Conservation (phyloP, 345 rosid species). For the Salix viminalis region DNA sequence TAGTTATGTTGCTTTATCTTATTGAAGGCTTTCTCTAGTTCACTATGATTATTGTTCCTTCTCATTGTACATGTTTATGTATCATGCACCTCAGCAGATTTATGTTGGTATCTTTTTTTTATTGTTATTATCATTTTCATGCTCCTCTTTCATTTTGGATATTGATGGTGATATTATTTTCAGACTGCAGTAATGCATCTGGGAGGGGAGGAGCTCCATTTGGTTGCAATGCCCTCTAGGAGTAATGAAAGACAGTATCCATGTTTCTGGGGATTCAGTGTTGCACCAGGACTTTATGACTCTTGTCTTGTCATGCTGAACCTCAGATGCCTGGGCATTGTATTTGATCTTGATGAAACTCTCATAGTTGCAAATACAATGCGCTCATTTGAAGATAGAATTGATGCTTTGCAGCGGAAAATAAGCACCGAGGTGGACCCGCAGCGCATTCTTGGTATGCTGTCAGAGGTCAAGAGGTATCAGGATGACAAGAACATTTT, state of each 20-base stretch:
- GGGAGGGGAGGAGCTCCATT: constrained; percentile 83
- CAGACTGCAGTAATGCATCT: constrained; percentile 87
- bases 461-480: constrained; percentile 78
- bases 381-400: constrained; percentile 93
- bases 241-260: constrained; percentile 46
- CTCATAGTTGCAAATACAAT: constrained; percentile 93
- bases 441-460: constrained; percentile 68
- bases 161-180: constrained; percentile 19
- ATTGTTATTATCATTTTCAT: neutral
- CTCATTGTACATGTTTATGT: neutral
- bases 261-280: constrained; percentile 88
- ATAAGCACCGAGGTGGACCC: constrained; percentile 66
- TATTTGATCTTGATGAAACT: constrained; percentile 97
- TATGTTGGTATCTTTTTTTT: neutral
- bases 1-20: neutral
- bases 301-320: constrained; percentile 87
- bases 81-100: neutral
- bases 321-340: constrained; percentile 92
- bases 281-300: constrained; percentile 63
- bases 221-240: constrained; percentile 83
- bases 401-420: constrained; percentile 73
- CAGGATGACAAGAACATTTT: constrained; percentile 86
- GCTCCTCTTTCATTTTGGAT: neutral
- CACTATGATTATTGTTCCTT: neutral
- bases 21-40: neutral